Evolutionary conservation across 2,329 filamentous ascomycete genomes (phyloP).

Genomic region (Madurella fahalii): DNA sequence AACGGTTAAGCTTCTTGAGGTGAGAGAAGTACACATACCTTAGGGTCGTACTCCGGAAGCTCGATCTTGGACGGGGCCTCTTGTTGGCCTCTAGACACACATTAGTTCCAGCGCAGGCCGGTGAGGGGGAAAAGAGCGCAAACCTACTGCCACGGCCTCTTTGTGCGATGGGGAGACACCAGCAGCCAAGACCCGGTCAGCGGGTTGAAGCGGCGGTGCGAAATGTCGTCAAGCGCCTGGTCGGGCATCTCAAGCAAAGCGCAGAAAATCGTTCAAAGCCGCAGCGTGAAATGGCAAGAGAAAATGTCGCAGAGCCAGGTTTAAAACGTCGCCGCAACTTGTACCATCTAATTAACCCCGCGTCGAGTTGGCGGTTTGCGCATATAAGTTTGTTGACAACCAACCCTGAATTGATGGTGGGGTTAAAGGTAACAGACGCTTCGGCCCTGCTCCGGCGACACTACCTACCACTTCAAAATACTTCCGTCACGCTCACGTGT

Average conservation of each 20-base stretch:
- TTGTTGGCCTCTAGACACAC: constrained; percentile 64
- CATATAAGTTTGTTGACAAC: constrained; percentile 4
- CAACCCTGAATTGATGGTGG: not conserved
- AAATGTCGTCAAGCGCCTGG: constrained; percentile 87
- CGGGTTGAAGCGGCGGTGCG: constrained; percentile 89
- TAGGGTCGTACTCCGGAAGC: constrained; percentile 77
- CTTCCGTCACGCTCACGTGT: not conserved
- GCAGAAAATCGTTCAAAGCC: not conserved
- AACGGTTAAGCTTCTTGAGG: not conserved
- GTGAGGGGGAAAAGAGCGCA: not conserved
- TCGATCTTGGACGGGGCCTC: constrained; percentile 65
- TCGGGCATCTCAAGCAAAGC: constrained; percentile 57
- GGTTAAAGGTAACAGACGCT: not conserved
- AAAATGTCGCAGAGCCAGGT: not conserved
- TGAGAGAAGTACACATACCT: constrained; percentile 39
- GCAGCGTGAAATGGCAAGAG: not conserved
- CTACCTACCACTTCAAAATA: constrained; percentile 1
- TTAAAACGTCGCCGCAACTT: not conserved
- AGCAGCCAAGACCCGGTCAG: constrained; percentile 87
- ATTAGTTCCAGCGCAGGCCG: constrained; percentile 3
- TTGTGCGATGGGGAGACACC: constrained; percentile 92
- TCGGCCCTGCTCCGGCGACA: constrained; percentile 13
- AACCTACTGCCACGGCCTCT: constrained; percentile 94
- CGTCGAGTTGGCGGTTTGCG: not conserved
- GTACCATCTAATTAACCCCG: not conserved